Evolutionary conservation across 768 basidiomycete species (phyloP).

Genomic region (Lactifluus hygrophoroides): DNA sequence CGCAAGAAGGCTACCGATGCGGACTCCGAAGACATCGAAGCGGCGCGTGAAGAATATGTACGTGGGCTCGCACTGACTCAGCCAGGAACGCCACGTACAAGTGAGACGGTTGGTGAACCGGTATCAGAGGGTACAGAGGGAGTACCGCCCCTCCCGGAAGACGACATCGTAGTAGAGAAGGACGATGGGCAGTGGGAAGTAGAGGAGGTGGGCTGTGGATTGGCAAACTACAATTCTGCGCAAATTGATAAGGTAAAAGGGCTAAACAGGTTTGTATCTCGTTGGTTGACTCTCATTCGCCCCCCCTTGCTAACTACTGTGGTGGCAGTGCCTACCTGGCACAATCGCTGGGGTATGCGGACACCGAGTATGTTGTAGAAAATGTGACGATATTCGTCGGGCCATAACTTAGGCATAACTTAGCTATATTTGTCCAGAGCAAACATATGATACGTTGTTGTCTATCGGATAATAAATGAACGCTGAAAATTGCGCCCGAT

Average conservation of each 20-base stretch:
- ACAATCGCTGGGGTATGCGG: conserved; percentile 82
- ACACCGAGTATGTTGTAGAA: conserved; percentile 96
- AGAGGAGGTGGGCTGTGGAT: conserved; percentile 85
- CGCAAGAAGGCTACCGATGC: conserved; percentile 28
- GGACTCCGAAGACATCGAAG: conserved; percentile 18
- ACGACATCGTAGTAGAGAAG: conserved; percentile 23
- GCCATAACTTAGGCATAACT: conserved; percentile 31
- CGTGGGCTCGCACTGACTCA: conserved; percentile 37
- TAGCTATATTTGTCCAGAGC: conserved; percentile 19
- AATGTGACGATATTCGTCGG: conserved; percentile 75
- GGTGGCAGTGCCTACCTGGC: conserved; percentile 63
- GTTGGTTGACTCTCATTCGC: not conserved
- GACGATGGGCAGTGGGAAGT: conserved; percentile 54
- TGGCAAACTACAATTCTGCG: conserved; percentile 92
- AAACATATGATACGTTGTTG: no score
- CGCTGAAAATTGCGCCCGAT: no score
- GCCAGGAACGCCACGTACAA: conserved; percentile 45
- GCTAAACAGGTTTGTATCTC: conserved; percentile 61
- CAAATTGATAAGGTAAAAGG: conserved; percentile 88
- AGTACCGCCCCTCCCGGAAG: conserved; percentile 24
- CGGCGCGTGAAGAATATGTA: conserved; percentile 28
- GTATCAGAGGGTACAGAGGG: conserved; percentile 20
- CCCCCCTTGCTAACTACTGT: conserved; percentile 10
- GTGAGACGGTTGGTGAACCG: conserved; percentile 29
- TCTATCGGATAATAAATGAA: no score